Percentiles rank a stretch among this genome's conserved stretches.
Evolutionary conservation across 2,329 filamentous ascomycete species (phyloP).

Genomic region (Neonectria hederae): DNA sequence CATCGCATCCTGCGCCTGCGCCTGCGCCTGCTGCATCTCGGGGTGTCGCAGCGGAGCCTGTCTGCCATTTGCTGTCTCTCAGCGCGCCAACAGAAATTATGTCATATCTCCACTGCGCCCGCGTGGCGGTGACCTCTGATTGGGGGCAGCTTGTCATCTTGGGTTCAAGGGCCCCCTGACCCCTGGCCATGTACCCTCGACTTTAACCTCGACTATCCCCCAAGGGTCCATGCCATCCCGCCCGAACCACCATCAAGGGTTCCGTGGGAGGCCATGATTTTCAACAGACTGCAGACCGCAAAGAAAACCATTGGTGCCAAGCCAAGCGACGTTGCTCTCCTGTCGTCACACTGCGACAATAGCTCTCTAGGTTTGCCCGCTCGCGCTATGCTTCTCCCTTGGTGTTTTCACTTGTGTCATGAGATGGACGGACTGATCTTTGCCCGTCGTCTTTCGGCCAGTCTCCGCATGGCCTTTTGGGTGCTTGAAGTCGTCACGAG

Average conservation of each 20-base stretch:
- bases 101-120: constrained; percentile 42
- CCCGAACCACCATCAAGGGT: constrained; percentile 36
- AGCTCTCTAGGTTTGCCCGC: constrained; percentile 14
- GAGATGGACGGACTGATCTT: constrained; percentile 14
- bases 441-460: constrained; percentile 10
- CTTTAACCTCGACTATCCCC: constrained; percentile 7
- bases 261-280: constrained; percentile 37
- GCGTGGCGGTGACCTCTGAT: constrained; percentile 34
- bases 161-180: constrained; percentile 36
- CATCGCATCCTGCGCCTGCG: constrained; percentile 33
- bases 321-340: constrained; percentile 22
- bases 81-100: constrained; percentile 34
- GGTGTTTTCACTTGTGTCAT: constrained; percentile 15
- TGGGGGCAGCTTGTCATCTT: constrained; percentile 46
- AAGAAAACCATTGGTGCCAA: constrained; percentile 31
- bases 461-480: constrained; percentile 23
- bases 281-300: constrained; percentile 23
- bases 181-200: constrained; percentile 32
- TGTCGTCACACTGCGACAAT: constrained; percentile 27
- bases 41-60: constrained; percentile 32
- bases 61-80: constrained; percentile 26
- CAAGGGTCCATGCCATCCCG: constrained; percentile 34
- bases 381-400: constrained; percentile 9
- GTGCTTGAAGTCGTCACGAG: constrained; percentile 26
- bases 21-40: constrained; percentile 34